These are phyloP conservation scores for Hyphopichia wangnamkhiaoensis DNA, from an alignment of 1,139 yeast genomes.

Conservation along the genomic window DNA sequence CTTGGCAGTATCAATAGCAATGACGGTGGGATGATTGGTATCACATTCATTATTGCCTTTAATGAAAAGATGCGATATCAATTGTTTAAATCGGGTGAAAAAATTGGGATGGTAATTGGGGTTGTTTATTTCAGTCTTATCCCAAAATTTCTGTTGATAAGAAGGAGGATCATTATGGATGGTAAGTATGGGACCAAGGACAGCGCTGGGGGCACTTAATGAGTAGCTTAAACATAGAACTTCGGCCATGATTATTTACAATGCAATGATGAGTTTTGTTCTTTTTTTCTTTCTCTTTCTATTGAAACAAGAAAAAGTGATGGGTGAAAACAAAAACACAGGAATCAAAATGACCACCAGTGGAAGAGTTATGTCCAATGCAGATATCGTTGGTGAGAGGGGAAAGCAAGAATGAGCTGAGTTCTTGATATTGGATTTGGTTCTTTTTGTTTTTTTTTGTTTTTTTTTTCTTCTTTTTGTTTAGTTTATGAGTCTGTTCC, in stretches of 20 bases:
- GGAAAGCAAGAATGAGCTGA: too few relatives aligned
- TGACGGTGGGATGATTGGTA: conserved; percentile 34
- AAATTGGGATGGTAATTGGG: conserved; percentile 3
- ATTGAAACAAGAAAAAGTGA: background rate
- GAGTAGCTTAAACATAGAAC: conserved; percentile 6
- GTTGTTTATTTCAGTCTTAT: conserved; percentile 1
- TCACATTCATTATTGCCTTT: conserved; percentile 40
- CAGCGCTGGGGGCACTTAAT: background rate
- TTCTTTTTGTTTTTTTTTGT: too few relatives aligned
- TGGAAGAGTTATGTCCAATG: too few relatives aligned
- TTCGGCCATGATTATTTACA: conserved; percentile 3
- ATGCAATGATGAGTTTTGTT: too few relatives aligned
- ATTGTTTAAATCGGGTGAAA: conserved; percentile 9
- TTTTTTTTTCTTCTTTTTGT: too few relatives aligned
- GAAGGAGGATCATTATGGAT: background rate
- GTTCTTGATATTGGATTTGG: too few relatives aligned
- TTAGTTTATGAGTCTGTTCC: too few relatives aligned
- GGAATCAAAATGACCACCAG: too few relatives aligned
- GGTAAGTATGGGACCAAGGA: conserved; percentile 2
- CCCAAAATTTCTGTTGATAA: conserved; percentile 1
- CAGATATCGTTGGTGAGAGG: too few relatives aligned
- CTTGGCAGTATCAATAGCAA: conserved; percentile 23
- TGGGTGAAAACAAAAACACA: background rate
- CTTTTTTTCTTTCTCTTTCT: too few relatives aligned
- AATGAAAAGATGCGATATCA: conserved; percentile 29